Percentiles rank a stretch among this genome's conserved stretches.
phyloP scores from a whole-genome alignment of 1,139 yeast species.

The Williopsis jadinii region DNA sequence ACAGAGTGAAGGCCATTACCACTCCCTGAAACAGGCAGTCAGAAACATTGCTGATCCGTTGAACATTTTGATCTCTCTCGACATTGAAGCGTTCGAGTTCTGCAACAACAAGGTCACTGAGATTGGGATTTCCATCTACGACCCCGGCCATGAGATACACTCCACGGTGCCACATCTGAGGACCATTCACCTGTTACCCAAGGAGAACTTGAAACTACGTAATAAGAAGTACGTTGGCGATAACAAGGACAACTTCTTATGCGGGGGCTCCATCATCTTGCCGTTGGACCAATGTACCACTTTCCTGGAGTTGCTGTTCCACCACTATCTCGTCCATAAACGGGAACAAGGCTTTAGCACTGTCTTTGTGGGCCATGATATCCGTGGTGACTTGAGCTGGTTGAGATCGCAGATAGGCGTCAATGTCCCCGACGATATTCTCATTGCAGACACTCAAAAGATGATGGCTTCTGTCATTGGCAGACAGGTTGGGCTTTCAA shows the following conservation, averaged over 20 bases:
- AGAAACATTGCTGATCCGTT: constrained; percentile 22
- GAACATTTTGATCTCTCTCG: constrained; percentile 45
- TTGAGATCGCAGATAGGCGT: constrained; percentile 41
- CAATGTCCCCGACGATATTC: constrained; percentile 38
- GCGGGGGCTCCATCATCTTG: constrained; percentile 46
- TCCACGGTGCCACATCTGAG: constrained; percentile 34
- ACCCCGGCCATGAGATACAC: constrained; percentile 36
- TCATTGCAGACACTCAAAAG: constrained; percentile 45
- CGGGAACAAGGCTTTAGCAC: constrained; percentile 17
- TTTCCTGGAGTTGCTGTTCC: neutral
- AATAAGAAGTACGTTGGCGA: constrained; percentile 63
- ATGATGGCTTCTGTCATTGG: neutral
- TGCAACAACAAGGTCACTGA: constrained; percentile 46
- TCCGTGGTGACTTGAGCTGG: constrained; percentile 56
- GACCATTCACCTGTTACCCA: constrained; percentile 50
- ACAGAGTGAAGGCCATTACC: constrained; percentile 3
- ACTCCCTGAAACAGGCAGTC: constrained; percentile 13
- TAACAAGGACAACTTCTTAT: constrained; percentile 47
- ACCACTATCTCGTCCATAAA: constrained; percentile 31
- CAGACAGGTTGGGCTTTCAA: neutral
- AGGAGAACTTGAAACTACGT: constrained; percentile 37
- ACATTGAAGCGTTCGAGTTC: constrained; percentile 61
- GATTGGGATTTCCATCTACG: constrained; percentile 62
- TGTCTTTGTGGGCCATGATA: constrained; percentile 62
- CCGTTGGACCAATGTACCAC: constrained; percentile 11